Conservation (phyloP, 2,329 filamentous ascomycete species). For the Apiospora malaysiana region DNA sequence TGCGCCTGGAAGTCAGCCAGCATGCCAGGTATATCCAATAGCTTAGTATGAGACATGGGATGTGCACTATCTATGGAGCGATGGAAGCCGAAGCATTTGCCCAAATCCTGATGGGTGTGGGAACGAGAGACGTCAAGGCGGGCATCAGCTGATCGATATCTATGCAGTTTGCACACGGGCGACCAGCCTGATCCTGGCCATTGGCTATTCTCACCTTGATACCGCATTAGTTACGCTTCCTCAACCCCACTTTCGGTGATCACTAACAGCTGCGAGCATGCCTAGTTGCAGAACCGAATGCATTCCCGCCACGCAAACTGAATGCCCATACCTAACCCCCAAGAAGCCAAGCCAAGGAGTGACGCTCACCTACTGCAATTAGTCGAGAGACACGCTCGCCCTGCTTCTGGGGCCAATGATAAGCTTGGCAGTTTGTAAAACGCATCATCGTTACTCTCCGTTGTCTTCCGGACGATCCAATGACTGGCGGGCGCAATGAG, state of each 20-base stretch:
- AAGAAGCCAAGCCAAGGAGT: background rate
- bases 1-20: background rate
- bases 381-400: constrained; percentile 2
- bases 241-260: constrained; percentile 22
- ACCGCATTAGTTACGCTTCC: constrained; percentile 16
- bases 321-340: background rate
- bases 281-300: constrained; percentile 3
- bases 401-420: background rate
- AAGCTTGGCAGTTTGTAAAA: background rate
- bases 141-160: constrained; percentile 5
- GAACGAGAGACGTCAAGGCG: constrained; percentile 17
- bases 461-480: background rate
- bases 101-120: background rate
- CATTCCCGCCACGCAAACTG: constrained; percentile 16
- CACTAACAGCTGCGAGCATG: constrained; percentile 20
- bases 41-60: background rate
- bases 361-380: background rate
- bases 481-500: constrained; percentile 3
- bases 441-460: constrained; percentile 1
- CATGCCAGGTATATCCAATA: background rate
- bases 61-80: background rate
- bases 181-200: constrained; percentile 9
- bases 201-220: constrained; percentile 23
- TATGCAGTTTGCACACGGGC: constrained; percentile 14
- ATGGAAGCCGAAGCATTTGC: background rate